Percentiles rank a stretch among this genome's conserved stretches.
phyloP scores from a whole-genome alignment of 306 rosid genomes.

The Malus sylvestris region DNA sequence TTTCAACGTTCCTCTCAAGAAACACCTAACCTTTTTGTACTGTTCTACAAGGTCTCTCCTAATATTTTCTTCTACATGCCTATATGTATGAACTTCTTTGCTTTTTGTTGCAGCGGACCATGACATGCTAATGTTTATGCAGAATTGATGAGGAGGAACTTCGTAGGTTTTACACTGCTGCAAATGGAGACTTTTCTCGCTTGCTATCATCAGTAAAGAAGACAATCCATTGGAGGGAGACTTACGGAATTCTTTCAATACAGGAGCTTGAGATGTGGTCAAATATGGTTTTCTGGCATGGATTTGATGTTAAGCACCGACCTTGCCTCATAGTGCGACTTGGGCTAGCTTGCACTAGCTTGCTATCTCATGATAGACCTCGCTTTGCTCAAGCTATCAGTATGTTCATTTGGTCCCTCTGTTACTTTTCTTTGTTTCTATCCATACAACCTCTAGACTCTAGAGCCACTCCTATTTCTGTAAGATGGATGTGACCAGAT shows the following conservation, averaged over 20 bases:
- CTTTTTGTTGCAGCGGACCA: slow-evolving; percentile 33
- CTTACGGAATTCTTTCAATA: slow-evolving; percentile 54
- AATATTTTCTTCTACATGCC: slow-evolving; percentile 16
- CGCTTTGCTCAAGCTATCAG: slow-evolving; percentile 75
- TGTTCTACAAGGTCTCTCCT: neutral
- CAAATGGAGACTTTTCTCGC: slow-evolving; percentile 54
- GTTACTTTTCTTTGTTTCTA: neutral
- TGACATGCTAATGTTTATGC: slow-evolving; percentile 61
- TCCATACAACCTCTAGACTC: neutral
- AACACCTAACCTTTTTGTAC: neutral
- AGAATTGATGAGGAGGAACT: slow-evolving; percentile 74
- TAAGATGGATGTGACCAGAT: neutral
- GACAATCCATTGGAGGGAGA: slow-evolving; percentile 70
- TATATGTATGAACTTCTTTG: slow-evolving; percentile 28
- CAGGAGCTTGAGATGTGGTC: slow-evolving; percentile 84
- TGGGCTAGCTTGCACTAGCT: slow-evolving; percentile 54
- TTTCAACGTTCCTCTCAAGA: neutral
- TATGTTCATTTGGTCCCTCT: slow-evolving; percentile 33
- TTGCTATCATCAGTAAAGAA: slow-evolving; percentile 67
- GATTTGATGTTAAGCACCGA: slow-evolving; percentile 54
- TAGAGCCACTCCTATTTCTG: neutral
- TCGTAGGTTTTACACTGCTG: slow-evolving; percentile 56
- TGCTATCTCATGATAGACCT: slow-evolving; percentile 61
- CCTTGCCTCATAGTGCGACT: slow-evolving; percentile 85
- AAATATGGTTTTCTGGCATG: slow-evolving; percentile 78